These are phyloP conservation scores for Naegleria gruberi DNA, from an alignment of 208 protist genomes.

Conservation along the genomic window DNA sequence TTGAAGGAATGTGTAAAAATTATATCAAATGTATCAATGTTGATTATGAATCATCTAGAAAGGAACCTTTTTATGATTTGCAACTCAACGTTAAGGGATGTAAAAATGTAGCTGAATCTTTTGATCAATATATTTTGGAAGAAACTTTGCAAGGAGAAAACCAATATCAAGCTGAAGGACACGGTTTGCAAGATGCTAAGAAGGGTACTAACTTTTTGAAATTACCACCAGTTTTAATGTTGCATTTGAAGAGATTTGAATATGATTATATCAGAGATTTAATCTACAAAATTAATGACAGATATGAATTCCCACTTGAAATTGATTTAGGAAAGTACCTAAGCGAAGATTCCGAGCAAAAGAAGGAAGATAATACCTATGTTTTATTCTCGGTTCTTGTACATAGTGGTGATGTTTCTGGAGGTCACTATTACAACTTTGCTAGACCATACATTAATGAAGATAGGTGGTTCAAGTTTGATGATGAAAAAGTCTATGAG, in stretches of 20 bases:
- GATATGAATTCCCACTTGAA: conserved; percentile 55
- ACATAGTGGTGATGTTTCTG: conserved; percentile 59
- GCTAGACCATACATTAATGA: conserved; percentile 33
- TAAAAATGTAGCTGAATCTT: conserved; percentile 57
- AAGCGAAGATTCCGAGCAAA: neutral
- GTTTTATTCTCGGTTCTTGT: conserved; percentile 66
- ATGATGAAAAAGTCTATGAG: conserved; percentile 68
- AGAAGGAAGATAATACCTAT: conserved; percentile 43
- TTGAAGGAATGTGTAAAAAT: conserved; percentile 59
- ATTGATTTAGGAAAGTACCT: conserved; percentile 57
- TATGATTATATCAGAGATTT: conserved; percentile 65
- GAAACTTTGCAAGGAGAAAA: conserved; percentile 78
- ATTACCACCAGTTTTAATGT: conserved; percentile 70
- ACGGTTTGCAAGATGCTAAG: conserved; percentile 57
- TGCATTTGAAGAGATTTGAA: conserved; percentile 80
- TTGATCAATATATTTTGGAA: conserved; percentile 51
- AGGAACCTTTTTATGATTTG: conserved; percentile 72
- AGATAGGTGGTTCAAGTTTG: conserved; percentile 71
- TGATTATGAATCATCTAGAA: conserved; percentile 53
- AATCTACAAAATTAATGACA: conserved; percentile 64
- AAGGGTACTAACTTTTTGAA: conserved; percentile 56
- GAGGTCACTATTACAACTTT: conserved; percentile 77
- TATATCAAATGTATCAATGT: conserved; percentile 59
- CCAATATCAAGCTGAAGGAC: conserved; percentile 63
- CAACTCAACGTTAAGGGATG: conserved; percentile 70